phyloP scores from a whole-genome alignment of 140 eudicot genomes.

The Bidens hawaiensis region DNA sequence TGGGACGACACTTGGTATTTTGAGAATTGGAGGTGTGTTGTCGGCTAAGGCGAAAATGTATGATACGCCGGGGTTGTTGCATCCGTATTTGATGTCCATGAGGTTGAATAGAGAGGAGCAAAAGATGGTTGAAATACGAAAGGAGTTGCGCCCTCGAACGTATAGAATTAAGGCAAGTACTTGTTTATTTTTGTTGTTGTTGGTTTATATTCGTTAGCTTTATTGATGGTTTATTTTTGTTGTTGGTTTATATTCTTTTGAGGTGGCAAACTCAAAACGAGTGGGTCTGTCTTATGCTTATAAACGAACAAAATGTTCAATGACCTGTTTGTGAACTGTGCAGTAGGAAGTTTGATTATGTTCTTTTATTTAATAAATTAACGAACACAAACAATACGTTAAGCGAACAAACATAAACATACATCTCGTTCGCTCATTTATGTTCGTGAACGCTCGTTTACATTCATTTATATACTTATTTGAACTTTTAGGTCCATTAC shows the following conservation, averaged over 20 bases:
- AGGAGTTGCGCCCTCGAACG: slow-evolving; percentile 76
- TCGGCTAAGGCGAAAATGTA: slow-evolving; percentile 97
- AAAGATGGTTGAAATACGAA: slow-evolving; percentile 88
- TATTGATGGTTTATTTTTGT: neutral
- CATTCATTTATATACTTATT: no score
- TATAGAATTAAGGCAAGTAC: slow-evolving; percentile 74
- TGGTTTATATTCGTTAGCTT: neutral
- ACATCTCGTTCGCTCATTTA: no score
- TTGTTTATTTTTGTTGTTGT: neutral
- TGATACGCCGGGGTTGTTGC: slow-evolving; percentile 93
- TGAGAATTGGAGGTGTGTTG: slow-evolving; percentile 84
- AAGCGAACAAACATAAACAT: no score
- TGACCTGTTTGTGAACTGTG: no score
- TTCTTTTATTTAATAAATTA: no score
- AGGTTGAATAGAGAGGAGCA: slow-evolving; percentile 89
- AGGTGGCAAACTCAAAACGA: neutral
- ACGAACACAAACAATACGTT: no score
- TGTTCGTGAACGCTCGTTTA: no score
- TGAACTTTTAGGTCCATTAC: no score
- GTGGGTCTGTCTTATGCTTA: neutral
- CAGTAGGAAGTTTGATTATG: no score
- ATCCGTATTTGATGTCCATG: slow-evolving; percentile 90
- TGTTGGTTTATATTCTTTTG: neutral
- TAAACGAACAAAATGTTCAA: no score
- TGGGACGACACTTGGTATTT: slow-evolving; percentile 93